Evolutionary conservation across 306 rosid species (phyloP).

Genomic region (Castanea mollissima): DNA sequence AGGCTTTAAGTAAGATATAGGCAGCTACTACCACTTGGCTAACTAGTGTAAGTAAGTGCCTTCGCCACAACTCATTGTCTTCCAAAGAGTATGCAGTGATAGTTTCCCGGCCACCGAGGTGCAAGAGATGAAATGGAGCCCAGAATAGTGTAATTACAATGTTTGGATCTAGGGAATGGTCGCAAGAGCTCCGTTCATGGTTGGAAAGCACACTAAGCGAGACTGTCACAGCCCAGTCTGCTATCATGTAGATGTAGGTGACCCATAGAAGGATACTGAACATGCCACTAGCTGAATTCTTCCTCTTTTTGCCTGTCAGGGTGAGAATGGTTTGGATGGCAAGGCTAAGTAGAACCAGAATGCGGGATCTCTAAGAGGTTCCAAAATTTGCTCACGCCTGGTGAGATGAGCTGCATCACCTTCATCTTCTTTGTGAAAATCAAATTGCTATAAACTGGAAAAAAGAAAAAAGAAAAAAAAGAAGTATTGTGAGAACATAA

Average conservation of each 20-base stretch:
- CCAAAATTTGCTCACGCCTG: neutral
- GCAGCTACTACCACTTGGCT: constrained; percentile 2
- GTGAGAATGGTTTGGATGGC: constrained; percentile 7
- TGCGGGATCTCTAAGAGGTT: constrained; percentile 9
- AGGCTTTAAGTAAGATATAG: neutral
- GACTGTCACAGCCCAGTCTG: constrained; percentile 11
- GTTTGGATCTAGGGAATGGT: neutral
- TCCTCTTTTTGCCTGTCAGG: neutral
- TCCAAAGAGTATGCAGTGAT: constrained; percentile 23
- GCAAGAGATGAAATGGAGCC: constrained; percentile 30
- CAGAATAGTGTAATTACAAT: neutral
- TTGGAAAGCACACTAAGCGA: constrained; percentile 2
- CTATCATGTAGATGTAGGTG: constrained; percentile 22
- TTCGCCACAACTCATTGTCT: constrained; percentile 16
- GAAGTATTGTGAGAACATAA: too few relatives aligned
- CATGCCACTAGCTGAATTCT: neutral
- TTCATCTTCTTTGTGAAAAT: neutral
- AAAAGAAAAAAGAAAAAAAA: neutral
- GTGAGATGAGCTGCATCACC: neutral
- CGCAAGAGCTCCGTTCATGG: neutral
- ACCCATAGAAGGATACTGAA: neutral
- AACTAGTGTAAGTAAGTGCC: constrained; percentile 5
- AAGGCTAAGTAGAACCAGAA: constrained; percentile 11
- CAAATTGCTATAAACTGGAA: neutral
- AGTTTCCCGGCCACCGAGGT: constrained; percentile 30